Evolutionary conservation across 352 stramenopile species (phyloP), one percentile per base, ranked within the genome.

Genomic region (Phytopythium cucurbitacearum): DNA sequence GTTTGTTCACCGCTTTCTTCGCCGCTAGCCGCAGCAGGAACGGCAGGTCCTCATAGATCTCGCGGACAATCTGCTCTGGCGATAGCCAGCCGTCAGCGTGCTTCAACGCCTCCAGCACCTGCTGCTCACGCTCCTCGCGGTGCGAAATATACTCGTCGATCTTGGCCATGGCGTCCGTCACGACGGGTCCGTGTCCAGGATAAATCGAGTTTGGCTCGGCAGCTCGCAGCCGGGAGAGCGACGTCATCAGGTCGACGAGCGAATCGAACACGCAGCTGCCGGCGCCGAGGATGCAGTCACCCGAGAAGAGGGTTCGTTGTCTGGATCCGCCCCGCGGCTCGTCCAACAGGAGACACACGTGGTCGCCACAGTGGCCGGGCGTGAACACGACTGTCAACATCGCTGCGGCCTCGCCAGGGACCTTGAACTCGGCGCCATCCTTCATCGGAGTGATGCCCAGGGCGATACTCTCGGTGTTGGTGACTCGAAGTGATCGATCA

Each of bases 221-320:
- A 7, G 42, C 55, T 11, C 72, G 69, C 16, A 97, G 54, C 34
- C 71, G 76, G 11, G 45, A 38, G 8, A 97, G 59, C 15, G 79
- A 91, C 21, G 62, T 53, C 80, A 96, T 91, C 47, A 95, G 87
- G 40, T 89, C 71, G 7, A 51, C 46, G 8, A 97, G 72, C 41
- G 89, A 91, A 53, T 94, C 80, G 44, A 97, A 96, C 44, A 95
- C 68, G 54, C 76, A 88, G 48, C 85, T 97, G 8, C 88, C 87
- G 41, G 76, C 73, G 15, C 88, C 88, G 40, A 97, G 59, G 5
- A 97, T 54, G 47, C 85, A 94, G 60, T 96, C 87, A 48, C 85
- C 87, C 1, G 83, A 91, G 56, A 96, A 94, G 7, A 96, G 56
- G 7, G 62, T 51, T 63, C 47, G 28, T 40, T 28, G 12, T 44